Percentiles rank a stretch among this genome's conserved stretches.
phyloP scores from a whole-genome alignment of 2,329 filamentous ascomycete species.

The Tolypocladium ophioglossoides region DNA sequence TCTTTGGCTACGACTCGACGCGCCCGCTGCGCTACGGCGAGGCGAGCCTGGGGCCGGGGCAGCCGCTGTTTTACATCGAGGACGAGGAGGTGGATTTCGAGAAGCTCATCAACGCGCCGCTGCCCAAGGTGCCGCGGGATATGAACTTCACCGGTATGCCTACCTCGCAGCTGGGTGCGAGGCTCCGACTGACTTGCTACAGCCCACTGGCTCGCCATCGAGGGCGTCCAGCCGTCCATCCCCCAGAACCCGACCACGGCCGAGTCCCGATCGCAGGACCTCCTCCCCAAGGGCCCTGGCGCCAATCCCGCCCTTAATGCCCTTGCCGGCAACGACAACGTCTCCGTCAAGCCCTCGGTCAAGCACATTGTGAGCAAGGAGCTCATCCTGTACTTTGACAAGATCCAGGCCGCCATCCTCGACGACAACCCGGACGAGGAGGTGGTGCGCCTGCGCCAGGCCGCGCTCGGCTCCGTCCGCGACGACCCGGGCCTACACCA shows the following conservation, averaged over 20 bases:
- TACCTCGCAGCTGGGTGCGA: background rate
- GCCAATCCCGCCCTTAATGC: conserved; percentile 74
- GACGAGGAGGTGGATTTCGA: conserved; percentile 99
- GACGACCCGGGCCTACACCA: conserved; percentile 92
- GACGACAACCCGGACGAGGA: conserved; percentile 80
- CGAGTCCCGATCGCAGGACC: conserved; percentile 73
- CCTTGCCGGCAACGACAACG: conserved; percentile 74
- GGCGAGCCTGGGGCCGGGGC: conserved; percentile 83
- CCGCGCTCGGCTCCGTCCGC: conserved; percentile 74
- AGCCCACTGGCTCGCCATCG: conserved; percentile 96
- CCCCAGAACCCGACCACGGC: conserved; percentile 88
- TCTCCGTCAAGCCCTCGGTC: conserved; percentile 78
- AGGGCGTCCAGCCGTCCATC: conserved; percentile 93
- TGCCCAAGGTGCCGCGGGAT: conserved; percentile 91
- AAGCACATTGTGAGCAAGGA: conserved; percentile 96
- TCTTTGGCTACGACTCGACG: conserved; percentile 93
- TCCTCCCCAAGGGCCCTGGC: conserved; percentile 81
- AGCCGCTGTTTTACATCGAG: conserved; percentile 93
- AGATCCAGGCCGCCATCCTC: conserved; percentile 79
- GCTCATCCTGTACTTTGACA: conserved; percentile 92
- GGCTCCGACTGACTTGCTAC: conserved; percentile 4
- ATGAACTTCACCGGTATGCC: conserved; percentile 75
- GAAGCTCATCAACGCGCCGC: conserved; percentile 91
- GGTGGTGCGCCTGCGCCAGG: conserved; percentile 60
- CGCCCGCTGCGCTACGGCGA: conserved; percentile 85